These are phyloP conservation scores for Colletotrichum falcatum DNA, from an alignment of 2,329 filamentous ascomycete genomes.

Conservation along the genomic window DNA sequence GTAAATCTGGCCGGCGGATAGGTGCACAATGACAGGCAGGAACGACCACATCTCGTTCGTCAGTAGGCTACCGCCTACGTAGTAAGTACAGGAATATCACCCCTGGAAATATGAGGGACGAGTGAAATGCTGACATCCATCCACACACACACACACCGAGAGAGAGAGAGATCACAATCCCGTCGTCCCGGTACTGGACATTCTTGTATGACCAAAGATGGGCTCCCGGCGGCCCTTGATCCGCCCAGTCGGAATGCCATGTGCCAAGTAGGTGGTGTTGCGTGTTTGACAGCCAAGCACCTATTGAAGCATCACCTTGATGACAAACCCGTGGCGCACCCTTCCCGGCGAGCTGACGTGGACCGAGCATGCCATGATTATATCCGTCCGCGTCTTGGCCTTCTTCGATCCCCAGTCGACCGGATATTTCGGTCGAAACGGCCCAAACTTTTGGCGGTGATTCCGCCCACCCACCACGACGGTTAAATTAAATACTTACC, in stretches of 20 bases:
- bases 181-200: constrained; percentile 2
- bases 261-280: neutral
- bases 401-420: neutral
- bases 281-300: neutral
- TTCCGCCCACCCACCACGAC: neutral
- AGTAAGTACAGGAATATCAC: neutral
- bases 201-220: neutral
- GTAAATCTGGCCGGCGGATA: constrained; percentile 25
- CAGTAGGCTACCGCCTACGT: too few relatives aligned
- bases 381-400: neutral
- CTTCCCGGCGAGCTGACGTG: constrained; percentile 14
- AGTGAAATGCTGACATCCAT: neutral
- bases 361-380: neutral
- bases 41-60: too few relatives aligned
- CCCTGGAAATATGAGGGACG: neutral
- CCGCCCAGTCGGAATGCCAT: neutral
- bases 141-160: too few relatives aligned
- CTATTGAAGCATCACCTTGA: neutral
- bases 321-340: neutral
- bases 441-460: neutral
- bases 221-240: neutral
- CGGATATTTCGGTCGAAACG: constrained; percentile 18
- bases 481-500: neutral
- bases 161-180: neutral
- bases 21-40: too few relatives aligned